phyloP scores from a whole-genome alignment of 2,329 filamentous ascomycete genomes.

The Verticillium zaregamsianum region DNA sequence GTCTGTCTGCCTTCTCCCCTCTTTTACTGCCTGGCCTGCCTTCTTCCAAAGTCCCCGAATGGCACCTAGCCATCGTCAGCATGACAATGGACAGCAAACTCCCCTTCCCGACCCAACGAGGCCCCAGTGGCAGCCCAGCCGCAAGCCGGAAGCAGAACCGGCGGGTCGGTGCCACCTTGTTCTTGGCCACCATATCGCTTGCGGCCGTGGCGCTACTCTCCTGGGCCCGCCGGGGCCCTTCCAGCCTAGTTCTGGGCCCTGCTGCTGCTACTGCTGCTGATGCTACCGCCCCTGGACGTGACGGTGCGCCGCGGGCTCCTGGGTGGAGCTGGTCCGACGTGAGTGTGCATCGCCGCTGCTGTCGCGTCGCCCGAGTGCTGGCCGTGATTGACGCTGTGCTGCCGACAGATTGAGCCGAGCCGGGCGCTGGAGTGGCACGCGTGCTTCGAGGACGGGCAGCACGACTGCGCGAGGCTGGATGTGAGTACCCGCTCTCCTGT shows the following conservation, averaged over 20 bases:
- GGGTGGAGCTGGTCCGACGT: neutral
- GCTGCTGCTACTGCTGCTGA: neutral
- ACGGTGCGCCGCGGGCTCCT: neutral
- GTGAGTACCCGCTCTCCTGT: constrained; percentile 13
- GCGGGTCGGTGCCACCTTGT: neutral
- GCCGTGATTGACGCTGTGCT: neutral
- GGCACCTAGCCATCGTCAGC: neutral
- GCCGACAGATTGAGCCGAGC: constrained; percentile 32
- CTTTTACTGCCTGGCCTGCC: neutral
- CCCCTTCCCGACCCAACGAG: neutral
- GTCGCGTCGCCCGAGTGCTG: neutral
- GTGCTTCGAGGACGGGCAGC: constrained; percentile 22
- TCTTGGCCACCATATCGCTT: neutral
- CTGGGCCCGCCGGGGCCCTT: neutral
- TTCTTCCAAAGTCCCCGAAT: neutral
- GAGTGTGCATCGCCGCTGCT: neutral
- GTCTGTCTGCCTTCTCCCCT: neutral
- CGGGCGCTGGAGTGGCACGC: constrained; percentile 22
- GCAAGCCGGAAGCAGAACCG: neutral
- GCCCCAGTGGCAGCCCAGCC: neutral
- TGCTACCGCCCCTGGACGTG: neutral
- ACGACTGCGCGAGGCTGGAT: constrained; percentile 28
- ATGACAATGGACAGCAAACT: neutral
- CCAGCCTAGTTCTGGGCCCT: neutral
- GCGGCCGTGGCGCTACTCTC: neutral